These are phyloP conservation scores for Coprinellus micaceus DNA, from an alignment of 768 basidiomycete genomes.

Conservation along the genomic window DNA sequence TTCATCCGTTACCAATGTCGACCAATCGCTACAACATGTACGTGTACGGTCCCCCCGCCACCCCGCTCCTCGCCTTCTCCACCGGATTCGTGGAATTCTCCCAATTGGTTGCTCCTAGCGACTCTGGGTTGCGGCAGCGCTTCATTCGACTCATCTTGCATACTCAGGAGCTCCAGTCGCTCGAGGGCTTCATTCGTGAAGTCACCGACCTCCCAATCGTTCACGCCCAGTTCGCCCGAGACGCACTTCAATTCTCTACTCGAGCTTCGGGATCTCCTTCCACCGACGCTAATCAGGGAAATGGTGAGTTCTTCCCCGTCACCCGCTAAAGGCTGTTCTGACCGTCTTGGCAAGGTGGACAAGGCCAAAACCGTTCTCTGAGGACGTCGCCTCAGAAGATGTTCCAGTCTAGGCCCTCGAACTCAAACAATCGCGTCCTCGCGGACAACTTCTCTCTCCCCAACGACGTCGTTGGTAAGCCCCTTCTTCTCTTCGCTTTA, in stretches of 20 bases:
- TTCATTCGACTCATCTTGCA: background rate
- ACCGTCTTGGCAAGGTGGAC: no score
- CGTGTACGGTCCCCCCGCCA: no score
- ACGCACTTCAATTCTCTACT: constrained; percentile 3
- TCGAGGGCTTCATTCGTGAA: constrained; percentile 3
- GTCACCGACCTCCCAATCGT: background rate
- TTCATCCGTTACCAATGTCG: background rate
- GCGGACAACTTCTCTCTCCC: background rate
- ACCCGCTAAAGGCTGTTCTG: background rate
- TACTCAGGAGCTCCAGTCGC: constrained; percentile 4
- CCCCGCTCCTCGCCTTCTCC: background rate
- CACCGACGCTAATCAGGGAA: background rate
- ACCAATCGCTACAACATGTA: background rate
- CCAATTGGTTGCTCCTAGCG: background rate
- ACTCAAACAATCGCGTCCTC: background rate
- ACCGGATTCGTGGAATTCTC: background rate
- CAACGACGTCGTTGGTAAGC: background rate
- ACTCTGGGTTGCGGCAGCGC: constrained; percentile 2
- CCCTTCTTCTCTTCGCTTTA: background rate
- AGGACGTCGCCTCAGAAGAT: background rate
- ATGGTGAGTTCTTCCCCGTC: background rate
- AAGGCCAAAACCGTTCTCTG: no score
- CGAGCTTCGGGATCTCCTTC: background rate
- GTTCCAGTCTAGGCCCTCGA: background rate
- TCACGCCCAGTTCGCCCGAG: background rate